Base-by-base conservation (phyloP, 441 rosid species). In the Arabidopsis lyrata region DNA sequence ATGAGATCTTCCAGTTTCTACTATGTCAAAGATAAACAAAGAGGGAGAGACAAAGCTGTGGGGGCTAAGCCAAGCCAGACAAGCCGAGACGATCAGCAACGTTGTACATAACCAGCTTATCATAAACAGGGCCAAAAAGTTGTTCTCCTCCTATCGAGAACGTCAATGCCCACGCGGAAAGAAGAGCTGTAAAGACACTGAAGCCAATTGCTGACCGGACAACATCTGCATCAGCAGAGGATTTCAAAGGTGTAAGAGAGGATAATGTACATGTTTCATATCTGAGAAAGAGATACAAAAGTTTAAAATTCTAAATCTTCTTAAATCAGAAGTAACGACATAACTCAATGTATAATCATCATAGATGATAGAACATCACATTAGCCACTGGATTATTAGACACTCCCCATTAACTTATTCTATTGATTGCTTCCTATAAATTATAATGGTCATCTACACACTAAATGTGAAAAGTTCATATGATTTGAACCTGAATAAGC, bases 81-180 rank as follows among this genome's bases (percentile, higher is more conserved):
- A 93, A 82, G 56, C 96, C 99, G 65, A 92, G 80, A 79, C 83
- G 85, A 38, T 90, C 95, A 31, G 98, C 97, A 68, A 91, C 89
- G 32, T 91, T 91, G 81, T 93, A 95, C 98, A 95, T 88, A 48
- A 93, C 88, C 29, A 95, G 90, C 77, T 93, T 76, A 84, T 91
- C 83, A 97, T 95, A 95, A 20, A 82, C 80, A 45, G 88, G 77
- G 22, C 99, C 98, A 13, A 95, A 88, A 34, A 90, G 87, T 2
- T 62, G 35, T 81, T 90, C 90, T 53, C 99, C 98, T 47, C 98
- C 98, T 0, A 95, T 83, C 2, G 89, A 80, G 52, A 95, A 93
- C 14, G 97, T 92, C 83, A 89, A 75, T 8, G 91, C 97, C 98
- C 98, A 95, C 8, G 93, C 82, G 1, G 71, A 78, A 47, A 92